Percentiles rank a stretch among this genome's conserved stretches.
phyloP scores from a whole-genome alignment of 2,329 filamentous ascomycete genomes.

The Blastomyces gilchristii region DNA sequence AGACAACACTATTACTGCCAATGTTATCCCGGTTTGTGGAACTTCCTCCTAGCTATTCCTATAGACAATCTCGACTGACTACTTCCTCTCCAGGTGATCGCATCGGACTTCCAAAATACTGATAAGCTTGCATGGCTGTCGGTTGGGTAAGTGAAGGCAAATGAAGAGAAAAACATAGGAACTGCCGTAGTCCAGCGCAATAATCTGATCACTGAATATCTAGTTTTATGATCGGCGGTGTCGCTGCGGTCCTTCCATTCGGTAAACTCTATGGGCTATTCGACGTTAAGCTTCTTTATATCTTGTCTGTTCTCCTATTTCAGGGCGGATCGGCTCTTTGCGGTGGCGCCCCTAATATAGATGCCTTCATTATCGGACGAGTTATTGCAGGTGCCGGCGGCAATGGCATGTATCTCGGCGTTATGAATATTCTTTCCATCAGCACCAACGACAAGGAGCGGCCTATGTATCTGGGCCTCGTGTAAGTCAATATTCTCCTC shows the following conservation, averaged over 20 bases:
- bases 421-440: slow-evolving; percentile 7
- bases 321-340: slow-evolving; percentile 31
- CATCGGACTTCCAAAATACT: background rate
- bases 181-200: background rate
- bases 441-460: slow-evolving; percentile 34
- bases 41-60: background rate
- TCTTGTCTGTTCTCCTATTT: slow-evolving; percentile 23
- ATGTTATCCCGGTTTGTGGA: background rate
- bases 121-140: slow-evolving; percentile 2
- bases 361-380: slow-evolving; percentile 39
- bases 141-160: background rate
- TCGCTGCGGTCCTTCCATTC: slow-evolving; percentile 30
- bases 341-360: slow-evolving; percentile 37
- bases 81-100: background rate
- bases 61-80: background rate
- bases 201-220: background rate
- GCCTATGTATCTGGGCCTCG: slow-evolving; percentile 31
- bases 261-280: slow-evolving; percentile 35
- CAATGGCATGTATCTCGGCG: slow-evolving; percentile 25
- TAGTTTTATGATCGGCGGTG: slow-evolving; percentile 35
- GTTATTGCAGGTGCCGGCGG: slow-evolving; percentile 28
- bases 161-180: background rate
- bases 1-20: slow-evolving; percentile 2
- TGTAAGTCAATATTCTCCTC: slow-evolving; percentile 20
- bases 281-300: slow-evolving; percentile 37